Evolutionary conservation across 2,329 filamentous ascomycete genomes (phyloP).

Genomic region (Colletotrichum magnum): DNA sequence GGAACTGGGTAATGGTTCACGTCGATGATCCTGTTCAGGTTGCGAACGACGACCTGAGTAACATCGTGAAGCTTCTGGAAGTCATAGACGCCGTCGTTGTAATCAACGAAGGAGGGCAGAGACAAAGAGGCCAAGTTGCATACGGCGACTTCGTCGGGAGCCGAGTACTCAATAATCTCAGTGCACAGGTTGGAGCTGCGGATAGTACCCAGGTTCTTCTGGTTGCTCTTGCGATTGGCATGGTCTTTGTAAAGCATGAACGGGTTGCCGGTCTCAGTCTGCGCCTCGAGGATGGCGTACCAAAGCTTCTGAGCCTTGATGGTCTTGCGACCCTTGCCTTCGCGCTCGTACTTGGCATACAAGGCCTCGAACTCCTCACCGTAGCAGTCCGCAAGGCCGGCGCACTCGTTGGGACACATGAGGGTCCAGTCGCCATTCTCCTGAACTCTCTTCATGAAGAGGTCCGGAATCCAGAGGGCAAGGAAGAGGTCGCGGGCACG

Average conservation of each 20-base stretch:
- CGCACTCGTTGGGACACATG: slow-evolving; percentile 97
- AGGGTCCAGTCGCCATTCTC: slow-evolving; percentile 97
- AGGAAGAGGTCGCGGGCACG: slow-evolving; percentile 98
- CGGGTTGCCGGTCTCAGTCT: slow-evolving; percentile 98
- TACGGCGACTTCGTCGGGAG: slow-evolving; percentile 97
- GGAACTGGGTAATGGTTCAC: slow-evolving; percentile 98
- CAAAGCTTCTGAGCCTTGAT: slow-evolving; percentile 99
- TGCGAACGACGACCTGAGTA: slow-evolving; percentile 90
- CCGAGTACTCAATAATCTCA: slow-evolving; percentile 97
- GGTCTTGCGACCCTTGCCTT: slow-evolving; percentile 89
- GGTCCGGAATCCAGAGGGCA: slow-evolving; percentile 96
- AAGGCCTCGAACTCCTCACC: slow-evolving; percentile 97
- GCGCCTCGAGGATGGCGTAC: slow-evolving; percentile 98
- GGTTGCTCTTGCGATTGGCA: slow-evolving; percentile 99
- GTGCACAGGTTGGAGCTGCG: slow-evolving; percentile 99
- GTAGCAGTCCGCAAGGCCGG: slow-evolving; percentile 95
- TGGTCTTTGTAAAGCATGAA: slow-evolving; percentile 99
- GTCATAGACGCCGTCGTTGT: slow-evolving; percentile 87
- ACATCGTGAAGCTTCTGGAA: slow-evolving; percentile 98
- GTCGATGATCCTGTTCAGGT: slow-evolving; percentile 98
- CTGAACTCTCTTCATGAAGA: slow-evolving; percentile 99
- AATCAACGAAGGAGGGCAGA: slow-evolving; percentile 91
- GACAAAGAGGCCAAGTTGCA: slow-evolving; percentile 98
- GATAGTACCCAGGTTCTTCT: slow-evolving; percentile 99
- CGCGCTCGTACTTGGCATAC: slow-evolving; percentile 92